Evolutionary conservation across 139 green algal species (phyloP), one percentile per base, ranked within the genome.

Genomic region (Chlorella sp.): DNA sequence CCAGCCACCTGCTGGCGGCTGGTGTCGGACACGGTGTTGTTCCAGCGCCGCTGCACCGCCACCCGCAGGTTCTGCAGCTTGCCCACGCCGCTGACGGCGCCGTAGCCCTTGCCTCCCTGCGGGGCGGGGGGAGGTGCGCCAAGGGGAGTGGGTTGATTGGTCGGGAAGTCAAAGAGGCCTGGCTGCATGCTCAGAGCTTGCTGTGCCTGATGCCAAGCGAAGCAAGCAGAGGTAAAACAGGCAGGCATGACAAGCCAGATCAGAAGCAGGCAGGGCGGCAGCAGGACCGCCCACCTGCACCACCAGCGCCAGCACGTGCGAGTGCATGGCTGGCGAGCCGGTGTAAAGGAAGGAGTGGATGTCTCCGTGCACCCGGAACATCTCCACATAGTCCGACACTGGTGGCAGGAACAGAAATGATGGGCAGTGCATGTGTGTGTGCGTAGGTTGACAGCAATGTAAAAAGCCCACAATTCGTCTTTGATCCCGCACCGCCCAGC

Each of bases 301-400:
- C n/a, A 98, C 89, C n/a, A 96, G 91, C 85, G 64, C 64, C 25
- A 98, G 93, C 64, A 95, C 93, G 79, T 96, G 94, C 39, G 85
- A 93, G 89, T 98, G 95, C 94, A 98, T 97, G 34, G 95, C 95
- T 34, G 94, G 91, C 2, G 85, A 91, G 64, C 86, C 91, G 30
- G 97, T 99, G 91, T 99, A 99, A 62, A 99, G 91, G 86, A 92
- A 96, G 16, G 96, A 96, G 81, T 98, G 95, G 81, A 98, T 91
- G 92, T 99, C 97, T 17, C 97, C 97, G 65, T 98, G 64, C 68
- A 88, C 90, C 55, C 85, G 85, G 69, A 91, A 93, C 60, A 91
- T 90, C 60, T 88, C 89, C 17, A 91, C 86, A 55, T 90, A 86
- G 91, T 85, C 91, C 90, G 90, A 76, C 74, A 96, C 90, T 91